Evolutionary conservation across 2,329 filamentous ascomycete species (phyloP), one percentile per base, ranked within the genome.

Genomic region (Colletotrichum sp.): DNA sequence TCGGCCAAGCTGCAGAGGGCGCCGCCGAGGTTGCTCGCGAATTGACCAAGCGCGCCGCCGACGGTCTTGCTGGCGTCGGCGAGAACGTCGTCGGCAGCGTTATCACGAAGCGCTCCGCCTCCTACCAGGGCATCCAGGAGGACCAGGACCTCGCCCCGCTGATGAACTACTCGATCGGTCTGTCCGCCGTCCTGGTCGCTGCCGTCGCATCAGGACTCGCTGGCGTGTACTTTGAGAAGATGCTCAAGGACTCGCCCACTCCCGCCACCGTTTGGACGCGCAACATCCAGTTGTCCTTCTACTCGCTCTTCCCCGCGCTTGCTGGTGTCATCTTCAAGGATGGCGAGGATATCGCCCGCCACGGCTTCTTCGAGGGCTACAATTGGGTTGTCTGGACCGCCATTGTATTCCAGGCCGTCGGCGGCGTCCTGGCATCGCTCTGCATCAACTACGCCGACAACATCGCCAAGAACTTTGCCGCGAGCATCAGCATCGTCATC

Each of bases 301-400:
- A 98, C 86, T 98, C 96, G 1, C 88, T 98, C 2, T 96, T 98
- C 80, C 95, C 96, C 0, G 94, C 96, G 1, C 88, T 98, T 1
- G 89, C 98, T 68, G 97, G 96, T 2, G 93, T 98, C 8, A 86
- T 97, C 4, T 94, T 95, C 85, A 94, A 95, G 78, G 97, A 99
- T 79, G 97, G 96, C 30, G 91, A 93, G 76, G 93, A 94, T 55
- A 96, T 99, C 78, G 90, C 93, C 30, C 92, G 94, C 83, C 92
- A 95, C 77, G 97, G 97, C 15, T 98, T 98, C 85, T 98, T 99
- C 79, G 94, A 94, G 73, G 97, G 97, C 4, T 99, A 98, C 85
- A 98, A 98, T 83, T 94, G 92, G 89, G 89, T 96, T 24, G 96
- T 98, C 5, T 98, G 96, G 96, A 89, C 92, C 7, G 94, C 96